phyloP scores from a whole-genome alignment of 495 filamentous ascomycete genomes.

The Hyaloscypha finlandica region DNA sequence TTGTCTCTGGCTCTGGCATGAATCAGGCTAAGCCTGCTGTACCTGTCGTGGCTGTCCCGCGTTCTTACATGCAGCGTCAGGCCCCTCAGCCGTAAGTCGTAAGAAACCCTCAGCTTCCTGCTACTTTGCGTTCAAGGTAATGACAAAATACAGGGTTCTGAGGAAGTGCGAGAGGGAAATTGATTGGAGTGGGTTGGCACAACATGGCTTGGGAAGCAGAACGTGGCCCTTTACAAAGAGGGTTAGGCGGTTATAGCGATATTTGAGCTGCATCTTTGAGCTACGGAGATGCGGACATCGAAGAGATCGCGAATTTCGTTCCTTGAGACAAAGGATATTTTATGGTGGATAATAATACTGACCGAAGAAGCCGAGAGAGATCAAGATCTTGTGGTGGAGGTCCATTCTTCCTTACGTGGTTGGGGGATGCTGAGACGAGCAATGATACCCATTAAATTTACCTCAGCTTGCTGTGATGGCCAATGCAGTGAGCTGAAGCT shows the following conservation, averaged over 20 bases:
- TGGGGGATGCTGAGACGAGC: neutral
- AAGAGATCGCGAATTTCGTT: neutral
- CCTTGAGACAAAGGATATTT: neutral
- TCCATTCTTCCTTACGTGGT: neutral
- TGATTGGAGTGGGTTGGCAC: neutral
- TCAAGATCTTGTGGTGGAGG: neutral
- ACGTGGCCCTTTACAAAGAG: constrained; percentile 21
- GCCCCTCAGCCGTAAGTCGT: constrained; percentile 29
- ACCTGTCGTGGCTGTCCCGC: constrained; percentile 22
- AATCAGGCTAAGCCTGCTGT: constrained; percentile 6
- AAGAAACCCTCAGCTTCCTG: constrained; percentile 21
- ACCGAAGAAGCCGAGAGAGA: neutral
- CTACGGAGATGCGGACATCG: neutral
- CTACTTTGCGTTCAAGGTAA: neutral
- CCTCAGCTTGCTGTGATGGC: neutral
- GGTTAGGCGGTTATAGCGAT: constrained; percentile 2
- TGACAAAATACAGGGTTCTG: neutral
- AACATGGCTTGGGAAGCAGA: constrained; percentile 10
- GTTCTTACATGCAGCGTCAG: constrained; percentile 9
- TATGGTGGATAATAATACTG: neutral
- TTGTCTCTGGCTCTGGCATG: constrained; percentile 4
- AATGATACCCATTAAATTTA: neutral
- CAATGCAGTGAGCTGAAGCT: neutral
- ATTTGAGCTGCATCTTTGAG: neutral
- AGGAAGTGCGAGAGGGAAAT: neutral